Conservation (phyloP, 768 basidiomycete genomes). For the Phylloporus sp. region DNA sequence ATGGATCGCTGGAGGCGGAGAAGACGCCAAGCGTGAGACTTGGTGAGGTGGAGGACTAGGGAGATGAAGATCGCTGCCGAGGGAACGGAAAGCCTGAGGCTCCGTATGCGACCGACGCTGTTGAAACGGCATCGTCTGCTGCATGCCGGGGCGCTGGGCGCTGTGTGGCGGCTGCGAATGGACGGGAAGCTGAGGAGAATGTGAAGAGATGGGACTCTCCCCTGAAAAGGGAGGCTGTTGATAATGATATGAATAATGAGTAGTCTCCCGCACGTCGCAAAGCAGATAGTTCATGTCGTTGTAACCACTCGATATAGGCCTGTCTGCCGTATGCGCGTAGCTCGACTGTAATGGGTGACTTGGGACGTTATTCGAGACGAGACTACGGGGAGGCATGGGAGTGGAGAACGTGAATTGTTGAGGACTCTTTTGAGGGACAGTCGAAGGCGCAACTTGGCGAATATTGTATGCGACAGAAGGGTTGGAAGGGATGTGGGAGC, state of each 20-base stretch:
- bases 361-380: conserved; percentile 41
- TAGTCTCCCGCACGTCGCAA: conserved; percentile 44
- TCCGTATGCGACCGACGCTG: conserved; percentile 57
- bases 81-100: conserved; percentile 46
- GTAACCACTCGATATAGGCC: conserved; percentile 45
- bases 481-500: conserved; percentile 34
- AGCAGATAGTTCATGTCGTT: conserved; percentile 42
- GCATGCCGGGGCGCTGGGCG: conserved; percentile 36
- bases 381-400: conserved; percentile 39
- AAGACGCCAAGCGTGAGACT: conserved; percentile 40
- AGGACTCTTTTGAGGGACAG: conserved; percentile 42
- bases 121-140: conserved; percentile 46
- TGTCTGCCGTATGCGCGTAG: conserved; percentile 48
- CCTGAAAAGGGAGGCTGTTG: conserved; percentile 44
- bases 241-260: conserved; percentile 51
- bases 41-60: conserved; percentile 41
- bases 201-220: conserved; percentile 39
- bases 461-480: conserved; percentile 44
- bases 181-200: conserved; percentile 39
- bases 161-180: conserved; percentile 31
- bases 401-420: conserved; percentile 40
- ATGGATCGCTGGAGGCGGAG: conserved; percentile 36
- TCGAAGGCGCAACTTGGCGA: conserved; percentile 40
- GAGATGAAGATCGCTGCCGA: conserved; percentile 47
- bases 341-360: conserved; percentile 32